Base-by-base conservation (phyloP, 192 early-diverging fungal species). In the Thamnidium elegans region DNA sequence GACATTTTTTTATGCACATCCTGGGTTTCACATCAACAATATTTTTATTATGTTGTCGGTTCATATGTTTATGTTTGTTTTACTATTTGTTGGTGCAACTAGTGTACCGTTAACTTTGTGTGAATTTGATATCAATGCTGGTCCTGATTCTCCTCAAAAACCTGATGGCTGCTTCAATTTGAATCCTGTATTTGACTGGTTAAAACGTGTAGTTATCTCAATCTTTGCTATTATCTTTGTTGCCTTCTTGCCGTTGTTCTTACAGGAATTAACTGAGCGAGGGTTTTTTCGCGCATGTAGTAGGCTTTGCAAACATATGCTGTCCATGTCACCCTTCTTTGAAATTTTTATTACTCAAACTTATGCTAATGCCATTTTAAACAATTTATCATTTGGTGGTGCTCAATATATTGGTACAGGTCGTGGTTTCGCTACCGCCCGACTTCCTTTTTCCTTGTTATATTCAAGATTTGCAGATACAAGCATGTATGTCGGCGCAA, bases 21-120 rank as follows among this genome's bases (percentile, higher is more conserved):
- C 93, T 32, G 92, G 91, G 14, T 94, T 92, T 80, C 92, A 94
- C 70, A 79, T 94, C 71, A 94, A 93, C 81, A 92, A 94, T 73
- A 86, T 94, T 36, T 90, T 93, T 68, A 92, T 92, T 63, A 89
- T 91, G 86, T 80, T 90, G 47, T 80, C 92, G 4, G 79, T 94
- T 39, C 89, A 91, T 64, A 79, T 94, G 34, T 92, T 93, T 69
- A 81, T 94, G 79, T 76, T 90, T 69, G 85, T 86, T 20, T 84
- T 93, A 56, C 79, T 94, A 72, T 86, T 89, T 65, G 79, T 94
- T 45, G 89, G 82, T 11, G 72, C 88, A 13, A 84, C 91, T 76
- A 83, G 84, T 48, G 66, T 76, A 15, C 82, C 86, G 0, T 75
- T 86, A 13, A 71, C 75, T 4, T 53, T 83, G 21, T 91, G 91